These are phyloP conservation scores for Tympanopsis confertula DNA, from an alignment of 2,329 filamentous ascomycete species.

Conservation along the genomic window DNA sequence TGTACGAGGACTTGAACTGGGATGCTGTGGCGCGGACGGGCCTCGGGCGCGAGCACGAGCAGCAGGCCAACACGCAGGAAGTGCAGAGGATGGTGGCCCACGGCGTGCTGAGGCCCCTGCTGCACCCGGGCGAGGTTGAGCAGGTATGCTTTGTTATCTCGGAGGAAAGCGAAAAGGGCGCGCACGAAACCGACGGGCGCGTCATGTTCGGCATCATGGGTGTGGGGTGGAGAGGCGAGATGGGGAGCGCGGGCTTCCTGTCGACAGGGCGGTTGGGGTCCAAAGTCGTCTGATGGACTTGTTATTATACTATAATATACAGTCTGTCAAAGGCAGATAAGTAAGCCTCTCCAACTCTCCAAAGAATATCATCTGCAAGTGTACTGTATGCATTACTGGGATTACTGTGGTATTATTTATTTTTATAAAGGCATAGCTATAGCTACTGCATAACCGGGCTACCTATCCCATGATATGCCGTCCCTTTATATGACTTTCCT, in stretches of 20 bases:
- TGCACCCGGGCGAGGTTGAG: constrained; percentile 52
- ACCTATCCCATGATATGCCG: no score
- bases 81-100: constrained; percentile 38
- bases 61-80: no score
- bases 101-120: constrained; percentile 33
- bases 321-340: not conserved
- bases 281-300: constrained; percentile 14
- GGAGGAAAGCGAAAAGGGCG: constrained; percentile 22
- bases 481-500: no score
- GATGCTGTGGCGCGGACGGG: constrained; percentile 15
- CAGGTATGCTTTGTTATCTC: constrained; percentile 54
- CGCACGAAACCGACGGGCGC: constrained; percentile 14
- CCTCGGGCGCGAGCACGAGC: no score
- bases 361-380: not conserved
- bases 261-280: constrained; percentile 72
- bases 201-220: constrained; percentile 69
- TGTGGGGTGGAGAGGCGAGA: constrained; percentile 78
- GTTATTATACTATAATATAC: not conserved
- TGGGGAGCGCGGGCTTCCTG: constrained; percentile 80
- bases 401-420: no score
- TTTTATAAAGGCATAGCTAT: no score
- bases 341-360: not conserved
- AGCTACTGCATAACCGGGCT: no score
- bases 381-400: not conserved
- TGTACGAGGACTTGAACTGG: constrained; percentile 46